Conservation (phyloP, 768 basidiomycete species). For the Megacollybia marginata region DNA sequence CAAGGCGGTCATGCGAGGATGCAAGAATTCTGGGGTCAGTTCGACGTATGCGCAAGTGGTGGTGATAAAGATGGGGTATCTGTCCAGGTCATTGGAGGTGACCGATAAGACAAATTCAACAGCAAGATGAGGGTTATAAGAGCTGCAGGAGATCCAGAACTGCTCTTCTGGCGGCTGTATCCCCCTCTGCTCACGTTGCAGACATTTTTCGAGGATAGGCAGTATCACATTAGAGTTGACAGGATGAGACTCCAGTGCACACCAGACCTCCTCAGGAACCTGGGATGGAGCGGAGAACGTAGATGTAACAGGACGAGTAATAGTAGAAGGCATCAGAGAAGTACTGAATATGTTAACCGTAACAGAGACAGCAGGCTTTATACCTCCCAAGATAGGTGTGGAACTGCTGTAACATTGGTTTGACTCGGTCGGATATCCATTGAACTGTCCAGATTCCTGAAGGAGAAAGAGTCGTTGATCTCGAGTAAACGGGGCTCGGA, state of each 20-base stretch:
- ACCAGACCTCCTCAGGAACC: too few species aligned
- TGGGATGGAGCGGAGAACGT: too few species aligned
- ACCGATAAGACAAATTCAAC: slow-evolving; percentile 54
- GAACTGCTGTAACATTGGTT: too few species aligned
- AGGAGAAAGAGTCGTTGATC: too few species aligned
- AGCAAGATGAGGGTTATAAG: slow-evolving; percentile 4
- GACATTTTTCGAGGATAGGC: slow-evolving; percentile 26
- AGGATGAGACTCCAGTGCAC: slow-evolving; percentile 4
- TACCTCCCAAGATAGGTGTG: too few species aligned
- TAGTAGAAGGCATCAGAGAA: too few species aligned
- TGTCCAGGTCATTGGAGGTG: slow-evolving; percentile 45
- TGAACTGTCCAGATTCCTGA: too few species aligned
- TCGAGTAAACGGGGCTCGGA: too few species aligned
- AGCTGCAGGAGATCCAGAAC: slow-evolving; percentile 28
- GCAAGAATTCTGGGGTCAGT: slow-evolving; percentile 29
- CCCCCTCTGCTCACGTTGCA: slow-evolving; percentile 11
- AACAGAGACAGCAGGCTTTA: too few species aligned
- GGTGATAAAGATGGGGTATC: slow-evolving; percentile 64
- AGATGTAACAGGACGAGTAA: too few species aligned
- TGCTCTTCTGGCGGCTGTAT: slow-evolving; percentile 9
- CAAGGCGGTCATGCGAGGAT: slow-evolving; percentile 33
- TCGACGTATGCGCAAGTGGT: slow-evolving; percentile 31
- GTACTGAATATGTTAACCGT: too few species aligned
- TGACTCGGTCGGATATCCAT: too few species aligned
- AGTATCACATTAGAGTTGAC: slow-evolving; percentile 35